phyloP scores from a whole-genome alignment of 805 yeast species.

The Suhomyces sp. region DNA sequence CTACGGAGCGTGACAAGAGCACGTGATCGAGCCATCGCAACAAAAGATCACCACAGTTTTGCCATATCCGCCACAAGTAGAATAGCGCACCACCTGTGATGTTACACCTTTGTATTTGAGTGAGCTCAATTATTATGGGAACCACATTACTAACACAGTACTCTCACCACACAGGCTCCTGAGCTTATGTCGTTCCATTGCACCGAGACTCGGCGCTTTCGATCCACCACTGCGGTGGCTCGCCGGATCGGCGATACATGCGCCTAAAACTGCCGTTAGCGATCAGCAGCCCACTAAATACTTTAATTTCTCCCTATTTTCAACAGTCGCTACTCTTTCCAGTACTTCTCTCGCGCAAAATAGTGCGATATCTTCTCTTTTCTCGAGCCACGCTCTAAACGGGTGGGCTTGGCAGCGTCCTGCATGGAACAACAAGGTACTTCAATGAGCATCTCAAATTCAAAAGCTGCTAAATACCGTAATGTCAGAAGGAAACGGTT shows the following conservation, averaged over 20 bases:
- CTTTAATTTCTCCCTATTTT: not conserved
- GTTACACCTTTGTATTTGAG: not conserved
- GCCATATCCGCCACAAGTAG: not conserved
- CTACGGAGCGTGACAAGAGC: not conserved
- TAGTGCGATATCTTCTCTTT: not conserved
- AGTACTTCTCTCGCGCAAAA: not conserved
- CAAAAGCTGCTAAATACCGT: not conserved
- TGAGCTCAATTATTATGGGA: not conserved
- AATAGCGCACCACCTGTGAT: not conserved
- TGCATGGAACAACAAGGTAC: not conserved
- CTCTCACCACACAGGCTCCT: not conserved
- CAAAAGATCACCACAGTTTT: not conserved
- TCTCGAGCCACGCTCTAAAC: not conserved
- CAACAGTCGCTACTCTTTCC: not conserved
- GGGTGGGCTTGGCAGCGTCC: not conserved
- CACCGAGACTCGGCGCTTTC: not conserved
- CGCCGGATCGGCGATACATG: not conserved
- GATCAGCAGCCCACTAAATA: not conserved
- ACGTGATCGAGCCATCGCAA: not conserved
- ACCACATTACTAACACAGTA: not conserved
- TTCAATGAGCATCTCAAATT: not conserved
- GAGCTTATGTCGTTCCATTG: not conserved
- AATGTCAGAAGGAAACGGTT: not conserved
- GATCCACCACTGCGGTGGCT: not conserved
- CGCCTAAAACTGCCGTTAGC: not conserved